Evolutionary conservation across 73 alveolate genomes (phyloP).

Genomic region (Paraurostyla sp.): DNA sequence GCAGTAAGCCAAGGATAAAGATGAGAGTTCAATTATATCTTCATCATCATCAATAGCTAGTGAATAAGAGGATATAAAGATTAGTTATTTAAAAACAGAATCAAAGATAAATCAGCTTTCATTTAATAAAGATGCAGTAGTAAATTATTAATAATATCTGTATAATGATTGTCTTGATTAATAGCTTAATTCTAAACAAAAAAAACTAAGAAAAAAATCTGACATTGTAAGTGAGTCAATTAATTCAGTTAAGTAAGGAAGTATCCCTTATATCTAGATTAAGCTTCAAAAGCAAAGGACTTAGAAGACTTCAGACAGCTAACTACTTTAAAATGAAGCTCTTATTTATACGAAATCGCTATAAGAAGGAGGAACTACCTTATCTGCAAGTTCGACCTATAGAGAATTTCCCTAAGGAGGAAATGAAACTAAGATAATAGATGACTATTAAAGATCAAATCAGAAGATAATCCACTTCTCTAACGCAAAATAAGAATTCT

Average conservation of each 20-base stretch:
- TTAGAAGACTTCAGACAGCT: no score
- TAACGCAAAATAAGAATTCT: slow-evolving; percentile 8
- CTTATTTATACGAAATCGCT: no score
- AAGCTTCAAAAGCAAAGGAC: no score
- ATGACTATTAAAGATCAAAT: background rate
- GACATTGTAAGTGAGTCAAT: no score
- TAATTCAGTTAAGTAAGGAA: no score
- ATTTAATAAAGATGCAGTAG: background rate
- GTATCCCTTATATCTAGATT: no score
- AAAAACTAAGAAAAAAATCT: background rate
- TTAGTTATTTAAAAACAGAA: background rate
- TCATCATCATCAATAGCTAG: background rate
- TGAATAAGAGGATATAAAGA: slow-evolving; percentile 19
- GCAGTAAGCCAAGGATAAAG: background rate
- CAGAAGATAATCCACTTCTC: background rate
- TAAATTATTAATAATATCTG: background rate
- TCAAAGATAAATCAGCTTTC: background rate
- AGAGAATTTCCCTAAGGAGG: background rate
- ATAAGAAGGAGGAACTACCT: no score
- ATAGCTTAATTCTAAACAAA: background rate
- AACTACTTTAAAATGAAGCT: no score
- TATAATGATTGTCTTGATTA: background rate
- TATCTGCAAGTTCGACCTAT: no score
- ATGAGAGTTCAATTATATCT: slow-evolving; percentile 10
- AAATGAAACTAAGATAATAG: background rate